These are phyloP conservation scores for Xylaria scruposa DNA, from an alignment of 495 filamentous ascomycete species.

Conservation along the genomic window DNA sequence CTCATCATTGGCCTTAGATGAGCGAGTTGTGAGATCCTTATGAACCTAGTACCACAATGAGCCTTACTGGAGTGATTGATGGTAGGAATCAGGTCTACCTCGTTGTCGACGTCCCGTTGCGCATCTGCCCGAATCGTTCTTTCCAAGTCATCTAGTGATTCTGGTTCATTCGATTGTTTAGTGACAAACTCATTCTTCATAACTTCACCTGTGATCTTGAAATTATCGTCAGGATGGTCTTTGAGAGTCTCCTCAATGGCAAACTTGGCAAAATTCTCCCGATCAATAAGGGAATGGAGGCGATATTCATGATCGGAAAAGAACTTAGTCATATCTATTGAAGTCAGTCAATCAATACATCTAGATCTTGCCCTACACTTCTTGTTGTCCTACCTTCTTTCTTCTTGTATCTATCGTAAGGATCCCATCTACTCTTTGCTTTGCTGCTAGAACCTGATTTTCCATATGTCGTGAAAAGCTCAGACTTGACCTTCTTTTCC, in stretches of 20 bases:
- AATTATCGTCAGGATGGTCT: slow-evolving; percentile 23
- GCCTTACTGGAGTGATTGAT: background rate
- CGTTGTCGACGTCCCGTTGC: slow-evolving; percentile 33
- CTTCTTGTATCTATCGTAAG: slow-evolving; percentile 2
- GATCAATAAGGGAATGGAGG: slow-evolving; percentile 8
- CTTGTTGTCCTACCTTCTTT: background rate
- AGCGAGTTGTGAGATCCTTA: background rate
- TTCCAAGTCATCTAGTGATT: slow-evolving; percentile 18
- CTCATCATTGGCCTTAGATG: slow-evolving; percentile 21
- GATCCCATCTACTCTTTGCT: slow-evolving; percentile 20
- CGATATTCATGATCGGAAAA: slow-evolving; percentile 28
- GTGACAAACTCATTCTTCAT: slow-evolving; percentile 31
- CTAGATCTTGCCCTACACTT: background rate
- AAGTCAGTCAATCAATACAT: background rate
- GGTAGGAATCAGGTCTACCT: slow-evolving; percentile 23
- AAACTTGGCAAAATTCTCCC: slow-evolving; percentile 27
- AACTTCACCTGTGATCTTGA: slow-evolving; percentile 26
- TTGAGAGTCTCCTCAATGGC: slow-evolving; percentile 29
- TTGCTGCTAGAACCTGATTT: background rate
- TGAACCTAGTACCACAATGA: slow-evolving; percentile 2
- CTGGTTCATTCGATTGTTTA: background rate
- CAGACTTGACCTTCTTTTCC: background rate
- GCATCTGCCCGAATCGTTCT: slow-evolving; percentile 28
- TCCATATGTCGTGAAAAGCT: slow-evolving; percentile 7
- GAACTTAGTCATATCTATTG: slow-evolving; percentile 25